Percentiles rank a stretch among this genome's conserved stretches.
Conservation (phyloP, 208 protist genomes). For the Phytomonas serpens region DNA sequence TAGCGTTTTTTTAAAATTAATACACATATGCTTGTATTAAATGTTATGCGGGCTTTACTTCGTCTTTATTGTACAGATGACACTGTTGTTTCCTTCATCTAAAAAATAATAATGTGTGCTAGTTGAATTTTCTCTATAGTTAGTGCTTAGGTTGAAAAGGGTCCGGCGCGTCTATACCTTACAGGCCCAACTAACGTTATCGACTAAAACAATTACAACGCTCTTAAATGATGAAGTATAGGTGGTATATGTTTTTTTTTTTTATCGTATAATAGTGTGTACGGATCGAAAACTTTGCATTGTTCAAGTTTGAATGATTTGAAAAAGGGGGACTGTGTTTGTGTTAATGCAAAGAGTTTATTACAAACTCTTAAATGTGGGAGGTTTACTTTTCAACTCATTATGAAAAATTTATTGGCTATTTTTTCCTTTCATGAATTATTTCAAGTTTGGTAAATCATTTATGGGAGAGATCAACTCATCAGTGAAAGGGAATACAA, state of each 20-base stretch:
- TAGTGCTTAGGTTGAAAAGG: not conserved
- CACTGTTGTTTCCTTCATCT: not conserved
- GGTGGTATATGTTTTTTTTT: not conserved
- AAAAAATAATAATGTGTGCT: not conserved
- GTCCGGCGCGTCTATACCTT: not conserved
- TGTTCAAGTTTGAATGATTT: not conserved
- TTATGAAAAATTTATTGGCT: not conserved
- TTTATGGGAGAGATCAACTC: not conserved
- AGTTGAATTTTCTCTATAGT: not conserved
- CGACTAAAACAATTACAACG: not conserved
- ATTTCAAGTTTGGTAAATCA: not conserved
- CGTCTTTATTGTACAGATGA: not conserved
- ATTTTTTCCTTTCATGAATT: conserved; percentile 7
- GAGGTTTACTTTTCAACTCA: conserved; percentile 3
- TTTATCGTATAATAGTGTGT: not conserved
- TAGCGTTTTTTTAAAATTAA: not conserved
- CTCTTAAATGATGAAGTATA: not conserved
- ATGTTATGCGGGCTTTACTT: not conserved
- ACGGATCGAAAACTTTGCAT: not conserved
- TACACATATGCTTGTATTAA: not conserved
- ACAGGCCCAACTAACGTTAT: not conserved
- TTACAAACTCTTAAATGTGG: not conserved
- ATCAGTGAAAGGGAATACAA: not conserved
- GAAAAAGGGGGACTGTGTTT: not conserved
- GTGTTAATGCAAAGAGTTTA: not conserved